Evolutionary conservation across 2,329 filamentous ascomycete genomes (phyloP).

Genomic region (Stachybotrys echinatus): DNA sequence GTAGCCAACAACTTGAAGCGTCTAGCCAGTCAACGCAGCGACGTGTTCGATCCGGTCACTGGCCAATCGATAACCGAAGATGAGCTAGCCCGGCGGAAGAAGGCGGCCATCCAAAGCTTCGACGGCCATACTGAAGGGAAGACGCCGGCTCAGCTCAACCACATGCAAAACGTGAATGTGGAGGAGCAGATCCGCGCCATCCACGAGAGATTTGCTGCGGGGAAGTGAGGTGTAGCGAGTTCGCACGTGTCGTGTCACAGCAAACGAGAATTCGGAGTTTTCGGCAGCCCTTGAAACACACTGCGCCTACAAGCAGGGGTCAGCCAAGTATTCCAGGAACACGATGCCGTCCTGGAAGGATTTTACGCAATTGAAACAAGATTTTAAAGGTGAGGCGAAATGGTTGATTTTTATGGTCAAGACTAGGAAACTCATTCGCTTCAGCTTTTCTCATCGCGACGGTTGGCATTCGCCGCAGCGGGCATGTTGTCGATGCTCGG

Average conservation of each 20-base stretch:
- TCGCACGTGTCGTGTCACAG: no score
- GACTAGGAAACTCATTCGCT: background rate
- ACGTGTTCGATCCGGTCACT: conserved; percentile 75
- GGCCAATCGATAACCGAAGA: conserved; percentile 68
- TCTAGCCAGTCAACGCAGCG: conserved; percentile 80
- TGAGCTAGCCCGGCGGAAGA: conserved; percentile 69
- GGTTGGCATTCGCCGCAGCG: no score
- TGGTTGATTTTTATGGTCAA: background rate
- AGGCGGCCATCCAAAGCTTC: conserved; percentile 59
- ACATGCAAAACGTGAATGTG: conserved; percentile 67
- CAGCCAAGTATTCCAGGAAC: background rate
- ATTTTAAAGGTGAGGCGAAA: conserved; percentile 2
- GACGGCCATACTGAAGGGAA: conserved; percentile 61
- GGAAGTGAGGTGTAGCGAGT: no score
- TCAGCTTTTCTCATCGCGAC: no score
- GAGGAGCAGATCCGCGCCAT: conserved; percentile 76
- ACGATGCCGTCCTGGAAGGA: no score
- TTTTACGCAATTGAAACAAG: no score
- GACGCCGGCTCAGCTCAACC: conserved; percentile 45
- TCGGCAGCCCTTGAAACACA: no score
- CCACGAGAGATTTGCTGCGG: conserved; percentile 46
- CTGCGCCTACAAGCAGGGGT: no score
- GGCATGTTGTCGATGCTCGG: no score
- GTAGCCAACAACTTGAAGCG: conserved; percentile 93
- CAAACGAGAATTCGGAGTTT: no score